Evolutionary conservation across 176 grass and related monocot species (phyloP).

Genomic region (Eleusine indica): DNA sequence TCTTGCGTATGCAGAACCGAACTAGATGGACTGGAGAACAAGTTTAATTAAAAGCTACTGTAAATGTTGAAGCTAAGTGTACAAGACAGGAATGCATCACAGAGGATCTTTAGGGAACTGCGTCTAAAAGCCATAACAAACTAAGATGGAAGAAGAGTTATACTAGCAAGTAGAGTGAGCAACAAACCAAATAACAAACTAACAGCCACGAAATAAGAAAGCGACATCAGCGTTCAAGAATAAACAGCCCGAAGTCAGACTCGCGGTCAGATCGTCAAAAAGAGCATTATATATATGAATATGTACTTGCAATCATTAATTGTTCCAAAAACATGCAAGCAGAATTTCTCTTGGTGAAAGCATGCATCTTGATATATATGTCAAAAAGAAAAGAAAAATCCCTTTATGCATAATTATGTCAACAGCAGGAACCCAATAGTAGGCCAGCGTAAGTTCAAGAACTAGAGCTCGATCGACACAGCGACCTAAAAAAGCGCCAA

Average conservation of each 20-base stretch:
- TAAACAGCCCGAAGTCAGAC: background rate
- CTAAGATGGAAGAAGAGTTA: background rate
- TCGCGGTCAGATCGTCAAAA: background rate
- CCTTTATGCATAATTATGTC: background rate
- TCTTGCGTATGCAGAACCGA: background rate
- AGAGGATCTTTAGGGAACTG: background rate
- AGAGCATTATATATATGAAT: background rate
- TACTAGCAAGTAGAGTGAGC: background rate
- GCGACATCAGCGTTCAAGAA: background rate
- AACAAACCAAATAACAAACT: slow-evolving; percentile 4
- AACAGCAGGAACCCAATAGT: background rate
- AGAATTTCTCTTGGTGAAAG: background rate
- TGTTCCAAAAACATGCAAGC: background rate
- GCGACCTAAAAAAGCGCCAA: background rate
- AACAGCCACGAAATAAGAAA: background rate
- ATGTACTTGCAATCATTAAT: background rate
- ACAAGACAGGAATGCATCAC: background rate
- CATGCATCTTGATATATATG: background rate
- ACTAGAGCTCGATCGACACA: background rate
- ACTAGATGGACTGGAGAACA: background rate
- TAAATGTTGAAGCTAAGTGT: background rate
- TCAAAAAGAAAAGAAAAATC: background rate
- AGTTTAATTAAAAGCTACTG: background rate
- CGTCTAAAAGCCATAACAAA: background rate
- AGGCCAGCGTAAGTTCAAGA: background rate